phyloP scores from a whole-genome alignment of 305 asterid species.

The Striga hermonthica region DNA sequence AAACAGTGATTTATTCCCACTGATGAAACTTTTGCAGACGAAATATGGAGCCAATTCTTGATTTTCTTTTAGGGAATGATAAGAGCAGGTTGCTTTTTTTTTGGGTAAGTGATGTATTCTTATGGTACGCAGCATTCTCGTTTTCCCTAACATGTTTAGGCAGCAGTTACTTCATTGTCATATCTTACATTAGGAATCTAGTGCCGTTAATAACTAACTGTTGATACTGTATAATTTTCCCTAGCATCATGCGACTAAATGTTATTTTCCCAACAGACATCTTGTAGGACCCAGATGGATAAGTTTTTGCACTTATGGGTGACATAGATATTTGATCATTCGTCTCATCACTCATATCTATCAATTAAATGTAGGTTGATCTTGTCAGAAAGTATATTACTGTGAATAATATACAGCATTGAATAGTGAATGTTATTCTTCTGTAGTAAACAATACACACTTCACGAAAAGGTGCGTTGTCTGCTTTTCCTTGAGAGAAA shows the following conservation, averaged over 20 bases:
- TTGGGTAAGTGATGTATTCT: conserved; percentile 59
- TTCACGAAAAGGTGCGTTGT: neutral
- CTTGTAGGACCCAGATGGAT: neutral
- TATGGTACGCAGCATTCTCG: conserved; percentile 11
- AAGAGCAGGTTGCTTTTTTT: conserved; percentile 61
- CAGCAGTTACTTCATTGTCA: neutral
- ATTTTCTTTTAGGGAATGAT: conserved; percentile 59
- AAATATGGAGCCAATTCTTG: conserved; percentile 63
- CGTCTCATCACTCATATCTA: neutral
- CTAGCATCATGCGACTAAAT: neutral
- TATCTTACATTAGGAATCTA: conserved; percentile 15
- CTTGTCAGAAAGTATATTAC: neutral
- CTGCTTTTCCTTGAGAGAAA: neutral
- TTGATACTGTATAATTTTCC: conserved; percentile 7
- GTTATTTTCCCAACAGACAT: neutral
- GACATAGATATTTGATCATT: neutral
- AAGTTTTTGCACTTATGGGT: neutral
- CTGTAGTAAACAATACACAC: neutral
- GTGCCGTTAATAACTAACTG: neutral
- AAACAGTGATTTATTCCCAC: no score
- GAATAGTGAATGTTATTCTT: neutral
- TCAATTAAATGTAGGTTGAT: neutral
- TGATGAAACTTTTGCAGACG: conserved; percentile 46
- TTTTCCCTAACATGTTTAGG: neutral
- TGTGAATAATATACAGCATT: neutral